Percentiles rank a stretch among this genome's conserved stretches.
These are phyloP conservation scores for Jimgerdemannia lactiflua DNA, from an alignment of 192 early-diverging fungal species.

Conservation along the genomic window DNA sequence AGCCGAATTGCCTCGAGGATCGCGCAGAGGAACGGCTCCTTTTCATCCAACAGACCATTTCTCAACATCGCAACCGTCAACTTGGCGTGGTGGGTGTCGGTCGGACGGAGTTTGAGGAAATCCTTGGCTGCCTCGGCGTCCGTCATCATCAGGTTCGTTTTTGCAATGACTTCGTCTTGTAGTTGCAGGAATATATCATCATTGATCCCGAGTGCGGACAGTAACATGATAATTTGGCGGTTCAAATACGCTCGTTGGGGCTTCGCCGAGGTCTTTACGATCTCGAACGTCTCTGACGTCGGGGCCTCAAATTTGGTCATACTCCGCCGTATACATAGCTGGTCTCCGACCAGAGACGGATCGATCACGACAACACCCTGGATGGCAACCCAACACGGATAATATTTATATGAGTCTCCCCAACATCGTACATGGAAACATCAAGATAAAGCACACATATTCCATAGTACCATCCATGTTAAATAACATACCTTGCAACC, in stretches of 20 bases:
- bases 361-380: background rate
- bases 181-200: background rate
- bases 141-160: background rate
- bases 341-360: background rate
- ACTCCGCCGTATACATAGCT: background rate
- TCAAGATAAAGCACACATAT: too few species aligned
- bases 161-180: background rate
- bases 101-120: background rate
- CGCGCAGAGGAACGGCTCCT: background rate
- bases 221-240: background rate
- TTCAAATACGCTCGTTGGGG: background rate
- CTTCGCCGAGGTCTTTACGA: background rate
- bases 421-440: too few species aligned
- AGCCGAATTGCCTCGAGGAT: background rate
- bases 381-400: background rate
- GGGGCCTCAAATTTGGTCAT: background rate
- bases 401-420: too few species aligned
- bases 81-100: background rate
- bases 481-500: background rate
- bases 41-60: background rate
- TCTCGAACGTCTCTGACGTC: background rate
- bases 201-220: background rate
- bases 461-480: too few species aligned
- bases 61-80: background rate
- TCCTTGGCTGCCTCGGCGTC: background rate